phyloP scores from a whole-genome alignment of 306 rosid genomes.

The Leucaena leucocephala region DNA sequence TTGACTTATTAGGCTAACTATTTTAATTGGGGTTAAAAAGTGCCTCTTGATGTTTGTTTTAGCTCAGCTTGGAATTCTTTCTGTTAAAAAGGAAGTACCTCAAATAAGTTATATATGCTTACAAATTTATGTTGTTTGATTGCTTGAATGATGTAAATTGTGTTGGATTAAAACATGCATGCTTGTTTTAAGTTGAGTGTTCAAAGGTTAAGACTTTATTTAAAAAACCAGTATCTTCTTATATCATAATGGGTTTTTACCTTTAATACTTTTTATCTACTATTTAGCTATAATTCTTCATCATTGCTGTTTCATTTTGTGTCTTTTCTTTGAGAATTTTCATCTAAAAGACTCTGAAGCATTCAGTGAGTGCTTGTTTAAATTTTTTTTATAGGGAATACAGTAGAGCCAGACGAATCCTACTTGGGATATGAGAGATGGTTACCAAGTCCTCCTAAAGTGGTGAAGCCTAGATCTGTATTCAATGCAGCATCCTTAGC shows the following conservation, averaged over 20 bases:
- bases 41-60: background rate
- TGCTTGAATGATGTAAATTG: background rate
- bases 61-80: background rate
- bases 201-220: slow-evolving; percentile 5
- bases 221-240: background rate
- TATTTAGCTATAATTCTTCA: background rate
- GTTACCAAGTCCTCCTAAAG: slow-evolving; percentile 85
- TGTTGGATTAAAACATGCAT: background rate
- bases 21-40: background rate
- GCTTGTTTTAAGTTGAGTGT: background rate
- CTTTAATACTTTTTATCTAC: background rate
- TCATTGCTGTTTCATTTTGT: background rate
- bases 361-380: background rate
- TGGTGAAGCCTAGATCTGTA: slow-evolving; percentile 77
- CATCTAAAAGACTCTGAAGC: slow-evolving; percentile 4
- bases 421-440: slow-evolving; percentile 79
- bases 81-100: background rate
- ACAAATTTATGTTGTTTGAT: background rate
- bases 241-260: background rate
- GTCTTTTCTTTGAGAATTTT: background rate
- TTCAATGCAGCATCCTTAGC: slow-evolving; percentile 73
- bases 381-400: slow-evolving; percentile 32
- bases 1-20: background rate
- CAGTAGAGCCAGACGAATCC: slow-evolving; percentile 37
- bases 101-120: background rate